Percentiles rank a stretch among this genome's conserved stretches.
Conservation (phyloP, 139 green algal genomes). For the Raphidocelis subcapitata region DNA sequence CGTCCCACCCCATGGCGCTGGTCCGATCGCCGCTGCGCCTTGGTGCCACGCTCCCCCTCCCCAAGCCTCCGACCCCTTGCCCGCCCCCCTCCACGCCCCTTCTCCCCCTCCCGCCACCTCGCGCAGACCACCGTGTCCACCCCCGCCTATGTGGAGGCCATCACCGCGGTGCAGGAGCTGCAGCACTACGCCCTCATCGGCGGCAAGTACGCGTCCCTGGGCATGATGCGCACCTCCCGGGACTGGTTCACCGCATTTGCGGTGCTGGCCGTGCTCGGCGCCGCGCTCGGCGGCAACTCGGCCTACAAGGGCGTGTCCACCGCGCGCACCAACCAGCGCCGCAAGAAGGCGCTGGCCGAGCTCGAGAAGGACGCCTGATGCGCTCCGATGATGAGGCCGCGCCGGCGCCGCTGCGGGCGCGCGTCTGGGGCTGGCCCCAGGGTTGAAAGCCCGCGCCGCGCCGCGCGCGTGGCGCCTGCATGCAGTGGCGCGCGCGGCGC, state of each 20-base stretch:
- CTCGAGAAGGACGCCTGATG: conserved; percentile 41
- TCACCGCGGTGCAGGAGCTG: conserved; percentile 50
- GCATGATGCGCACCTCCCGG: conserved; percentile 29
- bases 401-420: too few species aligned
- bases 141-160: conserved; percentile 26
- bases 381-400: too few species aligned
- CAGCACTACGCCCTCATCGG: conserved; percentile 33
- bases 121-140: conserved; percentile 25
- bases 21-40: background rate
- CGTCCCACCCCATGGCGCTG: background rate
- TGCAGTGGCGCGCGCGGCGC: too few species aligned
- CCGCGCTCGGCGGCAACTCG: conserved; percentile 32
- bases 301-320: conserved; percentile 15
- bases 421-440: too few species aligned
- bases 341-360: conserved; percentile 30
- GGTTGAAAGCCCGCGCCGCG: too few species aligned
- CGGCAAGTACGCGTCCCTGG: conserved; percentile 40
- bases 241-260: conserved; percentile 51
- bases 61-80: too few species aligned
- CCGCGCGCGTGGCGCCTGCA: too few species aligned
- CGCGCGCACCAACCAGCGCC: conserved; percentile 18
- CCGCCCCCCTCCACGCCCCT: too few species aligned
- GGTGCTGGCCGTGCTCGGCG: conserved; percentile 13
- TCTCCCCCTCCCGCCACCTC: background rate
- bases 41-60: too few species aligned